A percentile compares a stretch with the other conserved stretches of the same genome.
These are phyloP conservation scores for Melaleuca quinquenervia DNA, from an alignment of 345 rosid genomes.

Conservation along the genomic window DNA sequence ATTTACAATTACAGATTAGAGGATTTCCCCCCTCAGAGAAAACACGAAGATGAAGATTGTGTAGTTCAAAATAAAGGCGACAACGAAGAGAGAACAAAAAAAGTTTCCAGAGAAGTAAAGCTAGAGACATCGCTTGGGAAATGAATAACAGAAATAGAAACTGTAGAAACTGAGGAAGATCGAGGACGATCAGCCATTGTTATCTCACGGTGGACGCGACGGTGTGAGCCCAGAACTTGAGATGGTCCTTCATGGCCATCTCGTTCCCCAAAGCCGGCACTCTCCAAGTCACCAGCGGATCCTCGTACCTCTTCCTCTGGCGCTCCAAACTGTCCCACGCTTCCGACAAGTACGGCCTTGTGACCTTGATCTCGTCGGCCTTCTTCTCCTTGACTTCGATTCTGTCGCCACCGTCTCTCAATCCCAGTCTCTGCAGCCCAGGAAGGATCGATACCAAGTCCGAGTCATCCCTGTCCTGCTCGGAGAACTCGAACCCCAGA, in stretches of 20 bases:
- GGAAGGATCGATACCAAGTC: conserved; percentile 41
- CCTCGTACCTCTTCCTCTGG: conserved; percentile 7
- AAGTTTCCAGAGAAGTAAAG: neutral
- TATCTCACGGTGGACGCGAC: conserved; percentile 57
- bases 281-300: conserved; percentile 28
- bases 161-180: neutral
- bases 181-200: neutral
- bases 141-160: neutral
- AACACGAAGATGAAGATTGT: neutral
- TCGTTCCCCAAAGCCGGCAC: conserved; percentile 24
- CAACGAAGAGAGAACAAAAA: neutral
- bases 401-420: neutral
- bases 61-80: neutral
- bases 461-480: conserved; percentile 46
- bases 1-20: neutral
- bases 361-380: neutral
- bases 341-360: conserved; percentile 54
- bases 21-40: neutral
- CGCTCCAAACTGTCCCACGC: conserved; percentile 39
- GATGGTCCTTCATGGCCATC: conserved; percentile 41
- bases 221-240: conserved; percentile 57
- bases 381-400: conserved; percentile 1
- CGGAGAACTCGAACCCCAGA: conserved; percentile 65
- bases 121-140: neutral
- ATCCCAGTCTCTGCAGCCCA: conserved; percentile 43